A percentile compares a stretch with the other conserved stretches of the same genome.
These are phyloP conservation scores for Diplotaxis tenuifolia DNA, from an alignment of 345 rosid species.

Conservation along the genomic window DNA sequence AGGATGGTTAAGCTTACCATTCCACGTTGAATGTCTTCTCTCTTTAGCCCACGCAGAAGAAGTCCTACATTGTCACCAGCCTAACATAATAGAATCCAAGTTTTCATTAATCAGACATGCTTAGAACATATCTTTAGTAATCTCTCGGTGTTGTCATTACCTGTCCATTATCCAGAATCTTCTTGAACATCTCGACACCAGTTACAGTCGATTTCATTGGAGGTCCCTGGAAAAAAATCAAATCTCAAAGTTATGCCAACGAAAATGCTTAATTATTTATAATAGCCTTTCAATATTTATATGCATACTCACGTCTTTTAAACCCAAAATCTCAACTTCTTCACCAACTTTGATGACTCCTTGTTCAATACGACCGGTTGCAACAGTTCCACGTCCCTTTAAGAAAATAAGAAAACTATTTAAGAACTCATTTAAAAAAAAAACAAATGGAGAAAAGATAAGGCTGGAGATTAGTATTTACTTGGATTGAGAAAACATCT, in stretches of 20 bases:
- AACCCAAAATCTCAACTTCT: constrained; percentile 96
- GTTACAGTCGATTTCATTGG: constrained; percentile 83
- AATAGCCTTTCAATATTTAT: background rate
- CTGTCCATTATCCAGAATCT: constrained; percentile 82
- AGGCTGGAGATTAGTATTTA: constrained; percentile 29
- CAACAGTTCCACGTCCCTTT: constrained; percentile 99
- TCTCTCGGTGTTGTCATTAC: constrained; percentile 39
- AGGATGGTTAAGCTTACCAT: constrained; percentile 48
- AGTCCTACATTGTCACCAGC: constrained; percentile 99
- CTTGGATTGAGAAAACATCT: constrained; percentile 99
- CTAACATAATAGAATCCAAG: constrained; percentile 40
- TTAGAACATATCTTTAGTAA: constrained; percentile 7
- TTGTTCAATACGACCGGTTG: constrained; percentile 97
- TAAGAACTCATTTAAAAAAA: background rate
- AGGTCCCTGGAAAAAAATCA: constrained; percentile 56
- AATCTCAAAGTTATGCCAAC: background rate
- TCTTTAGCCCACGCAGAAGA: constrained; percentile 89
- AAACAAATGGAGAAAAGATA: background rate
- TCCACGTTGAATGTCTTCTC: constrained; percentile 94
- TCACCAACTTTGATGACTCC: constrained; percentile 96
- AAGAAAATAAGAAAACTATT: constrained; percentile 24
- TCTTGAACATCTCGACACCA: constrained; percentile 90
- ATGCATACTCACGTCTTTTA: constrained; percentile 50
- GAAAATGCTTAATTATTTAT: background rate
- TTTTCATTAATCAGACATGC: constrained; percentile 5